Base-by-base conservation (phyloP, 176 grass and related monocot species). In the Oryza nivara region DNA sequence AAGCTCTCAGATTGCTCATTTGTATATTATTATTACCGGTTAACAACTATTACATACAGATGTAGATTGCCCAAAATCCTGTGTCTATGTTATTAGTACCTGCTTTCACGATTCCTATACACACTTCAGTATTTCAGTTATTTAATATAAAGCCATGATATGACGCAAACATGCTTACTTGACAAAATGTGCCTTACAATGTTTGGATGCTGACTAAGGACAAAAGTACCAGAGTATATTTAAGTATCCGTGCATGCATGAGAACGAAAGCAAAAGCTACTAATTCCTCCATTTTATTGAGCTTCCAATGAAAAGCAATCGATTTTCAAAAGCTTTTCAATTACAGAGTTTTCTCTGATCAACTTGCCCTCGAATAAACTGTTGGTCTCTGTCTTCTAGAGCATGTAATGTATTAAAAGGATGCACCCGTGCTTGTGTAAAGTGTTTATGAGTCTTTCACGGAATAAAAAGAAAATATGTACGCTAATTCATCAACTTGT, bases 1-100 rank as follows among this genome's bases (percentile, higher is more conserved):
- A 91, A 91, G 80, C 84, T 65, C 17, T n/a, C 16, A 11, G 28
- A 6, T 43, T 68, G 83, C 10, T 11, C 19, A 54, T 46, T 46
- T 68, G 19, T 61, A 26, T 75, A 84, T 70, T 54, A 80, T 70
- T 54, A 1, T 77, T 25, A n/a, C 34, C 41, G 8, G 32, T 61
- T 38, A 60, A 60, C 79, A 48, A 65, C 79, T 72, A 65, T 68
- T 71, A 65, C 68, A 44, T 38, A 72, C 65, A 4, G 66, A 71
- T 36, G 73, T 44, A 11, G 80, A 65, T 41, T 67, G 41, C n/a
- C 45, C 46, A 17, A 26, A 26, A 82, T 48, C 22, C 16, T 67
- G 43, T 20, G 35, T 20, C 80, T 7, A 46, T 70, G 76, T 61
- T 22, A 22, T 70, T 48, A 36, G 36, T 6, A 25, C 26, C 48